Evolutionary conservation across 1,284 basidiomycete genomes (phyloP).

Genomic region (Schizopora paradoxa): DNA sequence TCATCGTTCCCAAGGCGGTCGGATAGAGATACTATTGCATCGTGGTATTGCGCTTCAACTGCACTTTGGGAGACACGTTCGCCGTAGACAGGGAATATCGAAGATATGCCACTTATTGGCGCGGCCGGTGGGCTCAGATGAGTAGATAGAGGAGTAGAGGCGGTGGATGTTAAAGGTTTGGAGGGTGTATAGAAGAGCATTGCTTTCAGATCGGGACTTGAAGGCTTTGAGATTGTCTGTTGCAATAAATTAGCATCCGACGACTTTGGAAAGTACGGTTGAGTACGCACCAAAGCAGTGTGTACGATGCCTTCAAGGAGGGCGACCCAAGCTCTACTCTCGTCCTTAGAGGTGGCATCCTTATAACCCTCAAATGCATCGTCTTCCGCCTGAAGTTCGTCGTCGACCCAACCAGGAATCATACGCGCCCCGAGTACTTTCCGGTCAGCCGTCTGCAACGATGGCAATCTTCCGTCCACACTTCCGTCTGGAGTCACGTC

Average conservation of each 20-base stretch:
- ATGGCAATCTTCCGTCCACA: constrained; percentile 60
- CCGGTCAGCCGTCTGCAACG: constrained; percentile 44
- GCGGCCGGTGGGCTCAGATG: constrained; percentile 55
- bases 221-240: constrained; percentile 45
- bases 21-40: constrained; percentile 65
- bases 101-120: constrained; percentile 61
- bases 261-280: constrained; percentile 5
- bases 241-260: constrained; percentile 8
- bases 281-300: constrained; percentile 55
- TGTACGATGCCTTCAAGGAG: constrained; percentile 71
- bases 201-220: constrained; percentile 33
- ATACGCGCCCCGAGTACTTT: constrained; percentile 56
- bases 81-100: constrained; percentile 56
- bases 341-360: constrained; percentile 52
- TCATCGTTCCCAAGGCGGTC: constrained; percentile 66
- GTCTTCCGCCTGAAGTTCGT: constrained; percentile 35
- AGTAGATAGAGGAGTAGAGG: constrained; percentile 18
- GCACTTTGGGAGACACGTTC: constrained; percentile 43
- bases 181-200: constrained; percentile 33
- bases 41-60: constrained; percentile 55
- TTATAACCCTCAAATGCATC: constrained; percentile 60
- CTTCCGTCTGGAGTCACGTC: constrained; percentile 64
- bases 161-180: constrained; percentile 23
- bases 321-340: constrained; percentile 74
- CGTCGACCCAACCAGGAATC: constrained; percentile 70